Evolutionary conservation across 2,329 filamentous ascomycete species (phyloP).

Genomic region (Podosphaera xanthii): DNA sequence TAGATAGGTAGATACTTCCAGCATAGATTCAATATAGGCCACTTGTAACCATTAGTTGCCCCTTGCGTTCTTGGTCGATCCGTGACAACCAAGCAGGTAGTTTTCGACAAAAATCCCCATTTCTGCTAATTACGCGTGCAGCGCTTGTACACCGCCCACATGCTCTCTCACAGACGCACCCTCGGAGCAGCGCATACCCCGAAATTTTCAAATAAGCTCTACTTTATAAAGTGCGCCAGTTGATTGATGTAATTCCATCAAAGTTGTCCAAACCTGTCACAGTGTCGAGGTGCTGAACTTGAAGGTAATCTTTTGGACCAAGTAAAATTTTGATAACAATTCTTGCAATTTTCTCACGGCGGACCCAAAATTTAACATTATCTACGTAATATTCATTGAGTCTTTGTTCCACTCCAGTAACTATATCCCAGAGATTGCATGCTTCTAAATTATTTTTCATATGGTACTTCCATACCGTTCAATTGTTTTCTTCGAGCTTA

Average conservation of each 20-base stretch:
- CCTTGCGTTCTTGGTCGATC: no score
- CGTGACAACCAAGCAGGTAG: no score
- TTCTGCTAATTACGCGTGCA: neutral
- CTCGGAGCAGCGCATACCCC: neutral
- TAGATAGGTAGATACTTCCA: no score
- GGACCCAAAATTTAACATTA: neutral
- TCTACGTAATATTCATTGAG: neutral
- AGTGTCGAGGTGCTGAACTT: neutral
- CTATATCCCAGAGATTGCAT: neutral
- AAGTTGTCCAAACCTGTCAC: neutral
- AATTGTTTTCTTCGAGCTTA: neutral
- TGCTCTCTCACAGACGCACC: neutral
- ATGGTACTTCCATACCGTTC: neutral
- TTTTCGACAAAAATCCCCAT: conserved; percentile 1
- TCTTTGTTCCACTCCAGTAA: neutral
- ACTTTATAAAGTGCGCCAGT: neutral
- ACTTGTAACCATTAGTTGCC: no score
- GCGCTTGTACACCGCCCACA: neutral
- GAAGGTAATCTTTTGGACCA: neutral
- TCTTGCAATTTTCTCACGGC: neutral
- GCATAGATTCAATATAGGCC: no score
- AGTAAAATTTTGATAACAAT: neutral
- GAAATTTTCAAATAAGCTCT: neutral
- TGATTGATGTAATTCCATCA: neutral
- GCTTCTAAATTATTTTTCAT: neutral